Base-by-base conservation (phyloP, 768 basidiomycete species). In the Suillus subalutaceus region DNA sequence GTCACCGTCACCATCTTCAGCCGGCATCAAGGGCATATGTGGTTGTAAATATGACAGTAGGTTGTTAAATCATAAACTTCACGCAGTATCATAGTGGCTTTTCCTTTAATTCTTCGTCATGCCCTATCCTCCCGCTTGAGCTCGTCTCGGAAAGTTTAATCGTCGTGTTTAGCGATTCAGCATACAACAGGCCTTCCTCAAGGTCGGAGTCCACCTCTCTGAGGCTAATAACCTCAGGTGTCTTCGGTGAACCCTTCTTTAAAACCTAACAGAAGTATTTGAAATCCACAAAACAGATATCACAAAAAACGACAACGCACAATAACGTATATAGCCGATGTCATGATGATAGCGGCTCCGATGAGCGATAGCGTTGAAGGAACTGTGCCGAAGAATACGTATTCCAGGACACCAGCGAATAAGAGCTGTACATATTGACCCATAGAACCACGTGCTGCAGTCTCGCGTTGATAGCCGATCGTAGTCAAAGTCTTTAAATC, bases 361-460 rank as follows among this genome's bases (percentile, higher is more conserved):
- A 87, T 69, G 6, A 88, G 72, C 4, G 89, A 90, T 37, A 90
- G 77, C 2, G 80, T 68, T 1, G 90, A 84, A 0, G 91, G 91
- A 6, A 79, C 73, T 1, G 82, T 82, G 55, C 86, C 80, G 75
- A 94, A 92, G 70, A 91, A 83, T 50, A 90, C 67, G 5, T 85
- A 79, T 73, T 95, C 90, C 13, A 93, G 79, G 18, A 88, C 72
- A 3, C 84, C 79, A 0, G 91, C 87, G 71, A 89, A 93, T n/a
- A 92, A 79, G 44, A 93, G 83, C 73, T 86, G 84, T 6, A 81
- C 78, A 70, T 90, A 93, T 5, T 90, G 75, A 0, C 85, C 89
- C 69, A 92, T 78, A 1, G 87, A 80, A 0, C 87, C 89, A 50
- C 90, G 77, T 0, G 87, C 85, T 0, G 88, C 90, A 8, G 86